Percentiles rank a stretch among this genome's conserved stretches.
Conservation (phyloP, 306 rosid species). For the Glycine soja region DNA sequence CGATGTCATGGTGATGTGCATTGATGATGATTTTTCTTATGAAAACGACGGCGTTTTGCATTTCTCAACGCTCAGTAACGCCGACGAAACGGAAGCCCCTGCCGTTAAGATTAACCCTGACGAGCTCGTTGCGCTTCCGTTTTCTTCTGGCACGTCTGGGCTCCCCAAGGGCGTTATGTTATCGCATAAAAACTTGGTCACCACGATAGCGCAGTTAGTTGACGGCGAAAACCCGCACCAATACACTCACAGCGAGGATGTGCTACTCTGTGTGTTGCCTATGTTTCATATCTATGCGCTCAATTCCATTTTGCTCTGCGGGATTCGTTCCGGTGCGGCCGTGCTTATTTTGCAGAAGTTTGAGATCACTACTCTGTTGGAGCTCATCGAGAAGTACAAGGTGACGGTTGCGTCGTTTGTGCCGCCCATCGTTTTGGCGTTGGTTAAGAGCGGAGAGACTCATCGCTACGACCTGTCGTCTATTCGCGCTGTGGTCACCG, state of each 20-base stretch:
- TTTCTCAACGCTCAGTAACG: constrained; percentile 50
- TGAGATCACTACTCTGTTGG: constrained; percentile 58
- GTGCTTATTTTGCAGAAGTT: constrained; percentile 68
- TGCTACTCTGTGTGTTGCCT: constrained; percentile 79
- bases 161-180: constrained; percentile 81
- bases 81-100: constrained; percentile 60
- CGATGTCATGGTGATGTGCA: constrained; percentile 49
- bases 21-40: constrained; percentile 53
- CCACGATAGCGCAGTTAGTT: constrained; percentile 75
- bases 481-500: constrained; percentile 66
- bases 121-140: constrained; percentile 82
- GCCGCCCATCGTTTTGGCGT: constrained; percentile 75
- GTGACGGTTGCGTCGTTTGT: constrained; percentile 78
- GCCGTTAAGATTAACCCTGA: constrained; percentile 64
- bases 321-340: constrained; percentile 78
- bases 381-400: constrained; percentile 54
- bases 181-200: constrained; percentile 71
- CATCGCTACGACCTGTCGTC: constrained; percentile 68
- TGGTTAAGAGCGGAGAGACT: constrained; percentile 64
- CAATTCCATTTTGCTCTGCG: constrained; percentile 67
- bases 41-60: neutral
- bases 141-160: constrained; percentile 84
- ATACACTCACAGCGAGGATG: constrained; percentile 61
- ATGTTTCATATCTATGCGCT: constrained; percentile 84
- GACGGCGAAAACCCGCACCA: constrained; percentile 81